Conservation (phyloP, 1,284 basidiomycete species). For the Puccinia coronata region DNA sequence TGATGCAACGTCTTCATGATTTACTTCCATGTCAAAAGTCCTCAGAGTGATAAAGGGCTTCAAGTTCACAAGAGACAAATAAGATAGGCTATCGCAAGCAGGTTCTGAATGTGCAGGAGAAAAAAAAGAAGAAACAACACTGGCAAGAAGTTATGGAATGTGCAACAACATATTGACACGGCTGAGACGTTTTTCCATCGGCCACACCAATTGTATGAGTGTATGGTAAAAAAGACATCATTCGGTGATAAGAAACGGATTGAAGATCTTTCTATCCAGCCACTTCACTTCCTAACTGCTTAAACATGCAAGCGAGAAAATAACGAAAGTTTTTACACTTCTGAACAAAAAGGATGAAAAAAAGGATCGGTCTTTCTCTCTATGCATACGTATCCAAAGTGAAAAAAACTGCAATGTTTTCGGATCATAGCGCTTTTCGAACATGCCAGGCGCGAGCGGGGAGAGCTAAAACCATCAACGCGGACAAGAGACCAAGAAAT, state of each 20-base stretch:
- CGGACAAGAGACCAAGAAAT: neutral
- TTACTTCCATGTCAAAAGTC: no score
- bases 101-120: no score
- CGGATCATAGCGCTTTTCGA: conserved; percentile 28
- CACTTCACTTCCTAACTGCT: neutral
- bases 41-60: no score
- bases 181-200: no score
- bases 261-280: neutral
- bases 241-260: neutral
- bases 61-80: no score
- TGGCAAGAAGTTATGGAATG: no score
- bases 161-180: no score
- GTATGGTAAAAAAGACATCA: neutral
- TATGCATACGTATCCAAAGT: neutral
- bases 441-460: conserved; percentile 47
- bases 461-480: conserved; percentile 1
- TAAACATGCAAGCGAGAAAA: neutral
- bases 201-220: no score
- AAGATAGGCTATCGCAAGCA: no score
- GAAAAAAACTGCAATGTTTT: neutral
- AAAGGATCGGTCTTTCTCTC: neutral
- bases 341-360: neutral
- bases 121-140: no score
- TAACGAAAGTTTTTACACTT: neutral
- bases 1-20: no score